Conservation (phyloP, 2,329 filamentous ascomycete genomes). For the Lojkania enalia region DNA sequence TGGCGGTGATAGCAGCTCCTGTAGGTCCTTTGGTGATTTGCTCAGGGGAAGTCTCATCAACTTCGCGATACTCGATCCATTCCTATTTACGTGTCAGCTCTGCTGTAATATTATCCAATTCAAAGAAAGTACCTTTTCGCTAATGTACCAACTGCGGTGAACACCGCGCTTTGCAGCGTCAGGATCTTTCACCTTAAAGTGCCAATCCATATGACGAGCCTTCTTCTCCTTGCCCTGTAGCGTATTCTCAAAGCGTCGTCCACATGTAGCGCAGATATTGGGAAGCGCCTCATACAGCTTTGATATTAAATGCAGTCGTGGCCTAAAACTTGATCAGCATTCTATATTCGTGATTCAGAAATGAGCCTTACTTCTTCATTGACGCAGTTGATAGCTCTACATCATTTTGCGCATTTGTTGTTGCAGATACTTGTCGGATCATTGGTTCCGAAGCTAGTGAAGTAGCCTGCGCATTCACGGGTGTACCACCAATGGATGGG, state of each 20-base stretch:
- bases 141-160: constrained; percentile 93
- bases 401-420: constrained; percentile 50
- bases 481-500: constrained; percentile 25
- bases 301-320: constrained; percentile 73
- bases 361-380: constrained; percentile 68
- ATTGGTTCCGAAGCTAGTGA: constrained; percentile 31
- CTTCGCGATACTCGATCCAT: constrained; percentile 86
- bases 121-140: constrained; percentile 69
- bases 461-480: constrained; percentile 24
- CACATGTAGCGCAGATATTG: constrained; percentile 88
- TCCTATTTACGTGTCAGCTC: constrained; percentile 58
- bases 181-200: constrained; percentile 89
- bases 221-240: constrained; percentile 82
- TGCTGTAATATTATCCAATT: constrained; percentile 30
- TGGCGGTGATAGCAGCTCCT: constrained; percentile 45
- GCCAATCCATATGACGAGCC: constrained; percentile 94
- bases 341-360: too few species aligned
- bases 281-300: constrained; percentile 80
- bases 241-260: constrained; percentile 78
- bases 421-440: constrained; percentile 32
- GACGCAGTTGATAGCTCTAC: constrained; percentile 67
- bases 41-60: constrained; percentile 62
- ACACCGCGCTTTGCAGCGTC: constrained; percentile 85
- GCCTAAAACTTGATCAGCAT: constrained; percentile 53
- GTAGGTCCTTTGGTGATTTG: constrained; percentile 28